Percentiles rank a stretch among this genome's conserved stretches.
These are phyloP conservation scores for Calonectria naviculata DNA, from an alignment of 2,329 filamentous ascomycete genomes.

Conservation along the genomic window DNA sequence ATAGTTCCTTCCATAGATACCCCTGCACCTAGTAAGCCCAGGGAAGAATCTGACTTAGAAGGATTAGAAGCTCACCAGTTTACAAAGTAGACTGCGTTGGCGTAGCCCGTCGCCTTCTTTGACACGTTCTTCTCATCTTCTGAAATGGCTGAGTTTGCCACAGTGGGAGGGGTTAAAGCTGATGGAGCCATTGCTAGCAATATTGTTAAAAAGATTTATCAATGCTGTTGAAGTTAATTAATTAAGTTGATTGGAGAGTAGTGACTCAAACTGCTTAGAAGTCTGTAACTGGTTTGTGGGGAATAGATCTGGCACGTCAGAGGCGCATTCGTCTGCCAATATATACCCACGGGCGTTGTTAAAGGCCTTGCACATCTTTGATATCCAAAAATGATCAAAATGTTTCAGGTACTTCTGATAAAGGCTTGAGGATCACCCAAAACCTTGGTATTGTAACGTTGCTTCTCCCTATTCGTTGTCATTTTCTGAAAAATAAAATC, in stretches of 20 bases:
- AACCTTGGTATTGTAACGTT: neutral
- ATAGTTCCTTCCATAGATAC: conserved; percentile 80
- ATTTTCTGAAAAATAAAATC: neutral
- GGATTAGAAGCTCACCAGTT: conserved; percentile 22
- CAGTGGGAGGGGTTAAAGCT: neutral
- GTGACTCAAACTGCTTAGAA: too few relatives aligned
- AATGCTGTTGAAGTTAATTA: neutral
- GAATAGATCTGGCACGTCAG: too few relatives aligned
- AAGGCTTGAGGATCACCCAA: neutral
- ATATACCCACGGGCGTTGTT: neutral
- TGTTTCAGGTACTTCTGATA: neutral
- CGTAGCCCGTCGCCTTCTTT: neutral
- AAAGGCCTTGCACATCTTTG: too few relatives aligned
- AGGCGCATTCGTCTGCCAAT: neutral
- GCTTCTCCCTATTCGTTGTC: neutral
- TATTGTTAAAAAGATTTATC: neutral
- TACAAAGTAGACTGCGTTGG: conserved; percentile 29
- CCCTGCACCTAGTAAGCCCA: conserved; percentile 53
- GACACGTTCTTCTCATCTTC: neutral
- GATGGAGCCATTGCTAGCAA: neutral
- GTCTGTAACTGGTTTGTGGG: too few relatives aligned
- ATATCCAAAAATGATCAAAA: neutral
- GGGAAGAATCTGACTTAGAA: rapidly evolving
- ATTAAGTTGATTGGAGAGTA: neutral
- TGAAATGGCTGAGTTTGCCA: neutral